Evolutionary conservation across 495 filamentous ascomycete genomes (phyloP).

Genomic region (Penicillium crystallinum): DNA sequence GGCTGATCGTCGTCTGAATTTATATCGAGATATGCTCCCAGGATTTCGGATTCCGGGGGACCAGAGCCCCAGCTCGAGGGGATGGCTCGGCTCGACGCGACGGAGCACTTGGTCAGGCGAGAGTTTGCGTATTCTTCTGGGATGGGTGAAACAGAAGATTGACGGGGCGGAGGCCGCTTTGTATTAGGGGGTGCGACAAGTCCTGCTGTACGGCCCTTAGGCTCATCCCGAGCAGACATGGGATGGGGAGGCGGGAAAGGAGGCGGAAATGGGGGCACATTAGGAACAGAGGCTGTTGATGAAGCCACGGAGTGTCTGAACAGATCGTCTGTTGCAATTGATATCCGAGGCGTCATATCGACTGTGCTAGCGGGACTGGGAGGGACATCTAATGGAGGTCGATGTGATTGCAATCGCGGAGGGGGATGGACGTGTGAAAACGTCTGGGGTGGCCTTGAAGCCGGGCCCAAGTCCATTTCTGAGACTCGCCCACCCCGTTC

Average conservation of each 20-base stretch:
- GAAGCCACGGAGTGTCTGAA: conserved; percentile 34
- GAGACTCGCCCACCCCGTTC: conserved; percentile 51
- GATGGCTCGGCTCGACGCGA: conserved; percentile 77
- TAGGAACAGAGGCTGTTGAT: conserved; percentile 38
- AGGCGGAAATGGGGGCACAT: conserved; percentile 36
- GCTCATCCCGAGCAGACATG: conserved; percentile 6
- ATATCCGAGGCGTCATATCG: conserved; percentile 24
- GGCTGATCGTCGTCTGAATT: conserved; percentile 34
- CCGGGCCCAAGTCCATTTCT: conserved; percentile 43
- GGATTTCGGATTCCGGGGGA: conserved; percentile 43
- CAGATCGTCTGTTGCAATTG: conserved; percentile 29
- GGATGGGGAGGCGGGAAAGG: conserved; percentile 20
- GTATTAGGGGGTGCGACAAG: conserved; percentile 25
- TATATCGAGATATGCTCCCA: conserved; percentile 35
- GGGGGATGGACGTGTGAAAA: conserved; percentile 46
- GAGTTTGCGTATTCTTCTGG: conserved; percentile 69
- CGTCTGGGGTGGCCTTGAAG: conserved; percentile 45
- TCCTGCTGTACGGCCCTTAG: conserved; percentile 17
- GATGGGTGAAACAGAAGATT: conserved; percentile 81
- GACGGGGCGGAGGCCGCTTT: conserved; percentile 36
- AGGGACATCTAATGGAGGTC: conserved; percentile 25
- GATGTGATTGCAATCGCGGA: conserved; percentile 18
- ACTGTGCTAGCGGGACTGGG: conserved; percentile 29
- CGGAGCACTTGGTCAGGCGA: conserved; percentile 52
- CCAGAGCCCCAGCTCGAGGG: conserved; percentile 64